phyloP scores from a whole-genome alignment of 805 yeast genomes.

The Candida hungchunana region DNA sequence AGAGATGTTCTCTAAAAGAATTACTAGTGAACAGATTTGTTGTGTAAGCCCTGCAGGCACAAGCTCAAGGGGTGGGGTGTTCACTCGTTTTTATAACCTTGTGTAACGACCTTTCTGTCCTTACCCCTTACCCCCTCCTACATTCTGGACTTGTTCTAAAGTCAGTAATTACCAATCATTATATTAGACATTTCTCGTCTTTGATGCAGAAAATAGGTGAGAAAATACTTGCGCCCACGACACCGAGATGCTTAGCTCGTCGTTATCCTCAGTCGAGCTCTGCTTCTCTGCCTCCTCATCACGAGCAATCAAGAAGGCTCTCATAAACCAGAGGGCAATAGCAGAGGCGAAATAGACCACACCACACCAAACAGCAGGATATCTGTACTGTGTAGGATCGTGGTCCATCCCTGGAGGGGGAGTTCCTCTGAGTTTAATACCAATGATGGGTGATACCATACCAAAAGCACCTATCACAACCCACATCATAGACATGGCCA shows the following conservation, averaged over 20 bases:
- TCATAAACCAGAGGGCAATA: slow-evolving; percentile 35
- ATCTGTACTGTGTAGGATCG: slow-evolving; percentile 43
- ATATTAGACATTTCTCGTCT: slow-evolving; percentile 13
- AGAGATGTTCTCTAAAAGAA: too few species aligned
- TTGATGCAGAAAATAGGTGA: slow-evolving; percentile 10
- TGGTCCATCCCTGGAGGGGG: slow-evolving; percentile 26
- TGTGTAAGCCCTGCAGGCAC: too few species aligned
- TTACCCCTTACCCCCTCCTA: too few species aligned
- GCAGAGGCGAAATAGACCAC: slow-evolving; percentile 46
- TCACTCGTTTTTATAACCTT: too few species aligned
- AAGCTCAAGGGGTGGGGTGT: too few species aligned
- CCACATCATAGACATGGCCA: slow-evolving; percentile 51
- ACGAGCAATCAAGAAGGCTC: slow-evolving; percentile 55
- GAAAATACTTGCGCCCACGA: neutral
- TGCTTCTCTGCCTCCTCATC: slow-evolving; percentile 32
- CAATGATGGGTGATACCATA: slow-evolving; percentile 57
- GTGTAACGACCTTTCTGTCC: too few species aligned
- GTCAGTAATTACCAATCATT: neutral
- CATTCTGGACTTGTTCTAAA: too few species aligned
- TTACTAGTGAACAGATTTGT: too few species aligned
- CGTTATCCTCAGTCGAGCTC: slow-evolving; percentile 26
- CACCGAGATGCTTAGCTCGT: slow-evolving; percentile 22
- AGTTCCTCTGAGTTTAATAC: slow-evolving; percentile 42
- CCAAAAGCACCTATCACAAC: slow-evolving; percentile 44
- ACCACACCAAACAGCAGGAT: slow-evolving; percentile 59